A percentile compares a stretch with the other conserved stretches of the same genome.
These are phyloP conservation scores for Phytophthora brassicae DNA, from an alignment of 352 stramenopile species.

Conservation along the genomic window DNA sequence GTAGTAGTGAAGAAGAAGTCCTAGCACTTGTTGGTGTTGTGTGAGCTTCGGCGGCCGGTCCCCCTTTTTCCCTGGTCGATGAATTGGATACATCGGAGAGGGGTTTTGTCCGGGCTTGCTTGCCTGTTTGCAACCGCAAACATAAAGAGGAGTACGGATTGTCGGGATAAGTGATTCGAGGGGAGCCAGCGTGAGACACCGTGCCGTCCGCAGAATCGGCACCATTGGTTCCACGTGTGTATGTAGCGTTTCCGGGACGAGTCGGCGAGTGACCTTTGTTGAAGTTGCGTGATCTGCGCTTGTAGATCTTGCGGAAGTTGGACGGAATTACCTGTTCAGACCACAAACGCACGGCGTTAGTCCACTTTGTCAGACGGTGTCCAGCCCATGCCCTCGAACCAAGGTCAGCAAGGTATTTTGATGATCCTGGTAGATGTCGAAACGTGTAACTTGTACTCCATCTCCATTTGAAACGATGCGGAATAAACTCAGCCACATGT, in stretches of 20 bases:
- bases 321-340: constrained; percentile 4
- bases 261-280: constrained; percentile 13
- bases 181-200: neutral
- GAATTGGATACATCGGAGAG: neutral
- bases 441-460: constrained; percentile 2
- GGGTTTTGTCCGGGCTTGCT: neutral
- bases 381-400: constrained; percentile 9
- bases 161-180: neutral
- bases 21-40: neutral
- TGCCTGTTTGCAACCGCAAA: constrained; percentile 8
- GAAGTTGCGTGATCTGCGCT: neutral
- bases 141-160: constrained; percentile 16
- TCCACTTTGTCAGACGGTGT: neutral
- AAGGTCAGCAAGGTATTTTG: constrained; percentile 1
- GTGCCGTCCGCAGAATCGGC: neutral
- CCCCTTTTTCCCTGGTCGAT: neutral
- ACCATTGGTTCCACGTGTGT: constrained; percentile 7
- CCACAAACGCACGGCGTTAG: constrained; percentile 10
- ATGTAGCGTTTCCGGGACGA: constrained; percentile 9
- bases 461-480: constrained; percentile 6
- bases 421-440: constrained; percentile 4
- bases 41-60: neutral
- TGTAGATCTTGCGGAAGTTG: constrained; percentile 14
- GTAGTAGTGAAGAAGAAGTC: neutral
- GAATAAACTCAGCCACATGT: neutral